phyloP scores from a whole-genome alignment of 768 basidiomycete genomes.

The Mycena alexandri region DNA sequence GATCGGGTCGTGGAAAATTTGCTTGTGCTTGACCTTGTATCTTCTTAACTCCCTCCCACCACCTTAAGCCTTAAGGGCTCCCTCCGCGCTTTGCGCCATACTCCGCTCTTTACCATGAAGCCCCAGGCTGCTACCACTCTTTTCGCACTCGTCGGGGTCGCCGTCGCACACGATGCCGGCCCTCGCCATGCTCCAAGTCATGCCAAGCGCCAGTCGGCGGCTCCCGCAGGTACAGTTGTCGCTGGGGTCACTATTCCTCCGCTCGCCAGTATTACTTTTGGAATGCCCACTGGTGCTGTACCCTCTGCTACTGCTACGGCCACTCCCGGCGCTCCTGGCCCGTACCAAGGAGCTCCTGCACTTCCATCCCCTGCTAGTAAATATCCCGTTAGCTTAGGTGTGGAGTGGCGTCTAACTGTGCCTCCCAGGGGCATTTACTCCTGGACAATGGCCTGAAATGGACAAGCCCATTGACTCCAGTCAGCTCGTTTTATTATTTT shows the following conservation, averaged over 20 bases:
- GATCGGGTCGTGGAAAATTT: not conserved
- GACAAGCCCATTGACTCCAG: constrained; percentile 32
- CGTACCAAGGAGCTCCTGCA: constrained; percentile 72
- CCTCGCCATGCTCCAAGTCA: constrained; percentile 41
- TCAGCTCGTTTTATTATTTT: not conserved
- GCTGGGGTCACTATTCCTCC: constrained; percentile 63
- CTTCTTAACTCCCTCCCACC: constrained; percentile 17
- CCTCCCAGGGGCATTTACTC: constrained; percentile 17
- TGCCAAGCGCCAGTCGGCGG: constrained; percentile 37
- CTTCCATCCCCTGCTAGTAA: constrained; percentile 73
- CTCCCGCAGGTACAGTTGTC: constrained; percentile 35
- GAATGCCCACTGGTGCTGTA: constrained; percentile 69
- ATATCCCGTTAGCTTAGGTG: constrained; percentile 36
- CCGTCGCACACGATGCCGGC: constrained; percentile 48
- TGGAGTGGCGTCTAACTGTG: not conserved
- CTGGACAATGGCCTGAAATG: constrained; percentile 23
- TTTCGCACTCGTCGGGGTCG: constrained; percentile 55
- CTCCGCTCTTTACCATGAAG: constrained; percentile 54
- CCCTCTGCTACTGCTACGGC: constrained; percentile 66
- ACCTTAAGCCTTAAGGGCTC: not conserved
- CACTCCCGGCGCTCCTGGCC: constrained; percentile 69
- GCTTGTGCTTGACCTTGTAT: not conserved
- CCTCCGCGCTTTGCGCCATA: not conserved
- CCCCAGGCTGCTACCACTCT: constrained; percentile 58
- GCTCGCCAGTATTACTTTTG: constrained; percentile 68